Percentiles rank a stretch among this genome's conserved stretches.
phyloP scores from a whole-genome alignment of 2,329 filamentous ascomycete species.

The Seiridium cupressi region DNA sequence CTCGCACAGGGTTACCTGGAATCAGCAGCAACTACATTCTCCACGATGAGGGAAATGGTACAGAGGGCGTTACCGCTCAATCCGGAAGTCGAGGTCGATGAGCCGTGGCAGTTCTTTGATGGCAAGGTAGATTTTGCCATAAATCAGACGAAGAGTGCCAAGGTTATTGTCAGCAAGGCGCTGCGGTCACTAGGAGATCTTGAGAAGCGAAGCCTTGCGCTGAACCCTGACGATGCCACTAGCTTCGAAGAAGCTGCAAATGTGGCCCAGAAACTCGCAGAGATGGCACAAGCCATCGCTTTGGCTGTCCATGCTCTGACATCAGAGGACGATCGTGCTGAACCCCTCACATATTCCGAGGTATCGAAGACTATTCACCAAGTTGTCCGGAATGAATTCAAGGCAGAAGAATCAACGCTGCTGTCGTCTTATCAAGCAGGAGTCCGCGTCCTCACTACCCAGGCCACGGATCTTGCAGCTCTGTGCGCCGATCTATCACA shows the following conservation, averaged over 20 bases:
- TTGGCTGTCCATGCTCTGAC: constrained; percentile 64
- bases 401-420: constrained; percentile 62
- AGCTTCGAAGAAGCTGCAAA: constrained; percentile 70
- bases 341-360: constrained; percentile 66
- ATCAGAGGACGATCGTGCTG: constrained; percentile 68
- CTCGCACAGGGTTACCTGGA: constrained; percentile 82
- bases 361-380: constrained; percentile 62
- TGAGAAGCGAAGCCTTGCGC: constrained; percentile 69
- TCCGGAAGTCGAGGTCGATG: constrained; percentile 59
- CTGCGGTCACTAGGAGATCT: constrained; percentile 76
- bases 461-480: constrained; percentile 68
- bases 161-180: constrained; percentile 79
- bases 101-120: constrained; percentile 64
- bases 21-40: constrained; percentile 67
- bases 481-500: constrained; percentile 69
- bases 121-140: constrained; percentile 71
- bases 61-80: constrained; percentile 56
- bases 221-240: constrained; percentile 58
- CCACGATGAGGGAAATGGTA: constrained; percentile 63
- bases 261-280: constrained; percentile 62
- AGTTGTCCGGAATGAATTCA: constrained; percentile 50
- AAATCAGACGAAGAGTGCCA: constrained; percentile 75
- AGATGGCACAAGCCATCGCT: constrained; percentile 66
- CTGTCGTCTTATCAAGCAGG: constrained; percentile 68
- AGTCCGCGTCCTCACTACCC: constrained; percentile 61